phyloP scores from a whole-genome alignment of 2,329 filamentous ascomycete genomes.

The Diaporthe velutina region DNA sequence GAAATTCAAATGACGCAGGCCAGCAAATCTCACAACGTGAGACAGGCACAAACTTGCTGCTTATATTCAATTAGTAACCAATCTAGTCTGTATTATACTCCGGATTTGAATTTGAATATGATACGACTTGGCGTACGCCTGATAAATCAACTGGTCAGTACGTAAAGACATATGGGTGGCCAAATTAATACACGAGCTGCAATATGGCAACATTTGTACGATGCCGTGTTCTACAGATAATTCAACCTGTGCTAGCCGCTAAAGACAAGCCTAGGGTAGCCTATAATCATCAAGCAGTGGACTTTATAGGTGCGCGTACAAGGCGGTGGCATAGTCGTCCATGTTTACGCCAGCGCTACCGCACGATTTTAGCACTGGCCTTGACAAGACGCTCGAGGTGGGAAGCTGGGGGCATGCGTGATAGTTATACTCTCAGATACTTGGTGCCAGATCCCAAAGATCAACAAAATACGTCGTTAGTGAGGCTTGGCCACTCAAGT shows the following conservation, averaged over 20 bases:
- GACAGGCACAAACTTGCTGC: neutral
- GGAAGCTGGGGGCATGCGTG: no score
- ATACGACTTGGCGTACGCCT: neutral
- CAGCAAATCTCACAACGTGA: neutral
- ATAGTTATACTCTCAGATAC: no score
- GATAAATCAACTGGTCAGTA: neutral
- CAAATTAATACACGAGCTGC: neutral
- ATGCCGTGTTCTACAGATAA: neutral
- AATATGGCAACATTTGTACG: neutral
- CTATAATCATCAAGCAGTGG: no score
- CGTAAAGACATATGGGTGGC: neutral
- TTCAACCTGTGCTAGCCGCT: no score
- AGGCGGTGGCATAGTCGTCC: no score
- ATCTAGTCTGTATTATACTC: no score
- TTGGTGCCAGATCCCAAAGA: neutral
- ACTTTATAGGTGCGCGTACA: no score
- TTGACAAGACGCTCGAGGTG: no score
- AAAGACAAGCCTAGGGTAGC: no score
- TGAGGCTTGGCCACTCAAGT: neutral
- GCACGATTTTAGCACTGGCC: no score
- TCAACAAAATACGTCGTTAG: neutral
- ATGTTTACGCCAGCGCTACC: no score
- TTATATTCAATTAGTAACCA: neutral
- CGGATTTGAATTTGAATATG: neutral
- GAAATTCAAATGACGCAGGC: neutral